These are phyloP conservation scores for Candida ortonii DNA, from an alignment of 805 yeast genomes.

Conservation along the genomic window DNA sequence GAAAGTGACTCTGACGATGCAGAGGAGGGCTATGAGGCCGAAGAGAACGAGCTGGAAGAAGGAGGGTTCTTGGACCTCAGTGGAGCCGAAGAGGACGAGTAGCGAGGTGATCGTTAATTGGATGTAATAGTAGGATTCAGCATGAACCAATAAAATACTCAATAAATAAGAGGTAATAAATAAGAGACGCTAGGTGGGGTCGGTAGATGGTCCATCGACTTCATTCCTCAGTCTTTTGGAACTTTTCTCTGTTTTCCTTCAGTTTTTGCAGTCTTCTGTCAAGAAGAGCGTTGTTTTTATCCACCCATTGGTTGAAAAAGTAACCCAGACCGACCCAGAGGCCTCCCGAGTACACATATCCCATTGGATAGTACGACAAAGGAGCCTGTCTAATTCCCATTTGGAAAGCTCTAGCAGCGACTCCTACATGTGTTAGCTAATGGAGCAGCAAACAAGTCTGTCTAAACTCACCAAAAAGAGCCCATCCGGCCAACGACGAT, in stretches of 20 bases:
- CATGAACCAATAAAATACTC: slow-evolving; percentile 2
- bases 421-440: slow-evolving; percentile 27
- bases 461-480: slow-evolving; percentile 33
- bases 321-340: slow-evolving; percentile 44
- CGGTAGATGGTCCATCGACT: slow-evolving; percentile 9
- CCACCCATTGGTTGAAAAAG: slow-evolving; percentile 36
- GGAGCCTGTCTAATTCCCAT: slow-evolving; percentile 43
- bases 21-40: slow-evolving; percentile 9
- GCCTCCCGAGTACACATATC: slow-evolving; percentile 43
- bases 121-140: slow-evolving; percentile 6
- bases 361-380: slow-evolving; percentile 35
- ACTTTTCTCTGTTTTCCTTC: slow-evolving; percentile 35
- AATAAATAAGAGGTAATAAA: slow-evolving; percentile 9
- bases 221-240: slow-evolving; percentile 16
- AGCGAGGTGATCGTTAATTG: slow-evolving; percentile 13
- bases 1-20: slow-evolving; percentile 10
- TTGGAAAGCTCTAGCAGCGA: slow-evolving; percentile 43
- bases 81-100: slow-evolving; percentile 12
- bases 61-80: slow-evolving; percentile 14
- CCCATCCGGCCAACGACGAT: slow-evolving; percentile 36
- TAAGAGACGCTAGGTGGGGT: too few species aligned
- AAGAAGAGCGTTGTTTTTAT: slow-evolving; percentile 36
- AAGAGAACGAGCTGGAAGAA: slow-evolving; percentile 11
- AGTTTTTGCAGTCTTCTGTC: slow-evolving; percentile 37
- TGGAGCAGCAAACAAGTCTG: not conserved